Evolutionary conservation across 2,329 filamentous ascomycete species (phyloP).

Genomic region (Aspergillus aculeatus): DNA sequence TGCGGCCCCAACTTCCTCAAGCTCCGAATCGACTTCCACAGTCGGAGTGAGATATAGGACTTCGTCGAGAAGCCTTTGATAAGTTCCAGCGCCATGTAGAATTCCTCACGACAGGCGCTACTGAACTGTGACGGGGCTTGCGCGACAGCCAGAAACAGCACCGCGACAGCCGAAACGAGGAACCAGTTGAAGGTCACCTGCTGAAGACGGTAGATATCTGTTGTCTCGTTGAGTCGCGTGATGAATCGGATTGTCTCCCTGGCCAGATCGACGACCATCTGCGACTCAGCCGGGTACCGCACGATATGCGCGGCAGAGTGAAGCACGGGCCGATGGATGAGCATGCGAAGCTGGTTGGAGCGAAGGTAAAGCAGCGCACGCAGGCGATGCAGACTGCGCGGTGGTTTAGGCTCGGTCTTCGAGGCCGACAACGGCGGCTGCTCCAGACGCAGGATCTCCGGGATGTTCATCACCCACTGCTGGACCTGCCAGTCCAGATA

Average conservation of each 20-base stretch:
- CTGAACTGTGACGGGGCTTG: conserved; percentile 62
- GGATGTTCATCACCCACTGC: conserved; percentile 74
- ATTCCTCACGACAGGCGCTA: conserved; percentile 58
- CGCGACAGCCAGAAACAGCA: conserved; percentile 62
- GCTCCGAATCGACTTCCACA: conserved; percentile 63
- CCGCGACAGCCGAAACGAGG: conserved; percentile 61
- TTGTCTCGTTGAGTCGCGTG: conserved; percentile 59
- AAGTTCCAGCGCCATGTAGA: conserved; percentile 64
- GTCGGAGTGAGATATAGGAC: conserved; percentile 59
- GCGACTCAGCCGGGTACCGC: conserved; percentile 68
- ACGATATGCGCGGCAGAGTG: conserved; percentile 74
- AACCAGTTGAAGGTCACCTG: conserved; percentile 67
- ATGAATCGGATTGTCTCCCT: conserved; percentile 64
- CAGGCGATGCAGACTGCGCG: conserved; percentile 68
- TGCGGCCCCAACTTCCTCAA: conserved; percentile 61
- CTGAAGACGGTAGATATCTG: conserved; percentile 61
- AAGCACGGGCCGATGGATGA: conserved; percentile 81
- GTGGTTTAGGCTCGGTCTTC: conserved; percentile 12
- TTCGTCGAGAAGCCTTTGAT: conserved; percentile 60
- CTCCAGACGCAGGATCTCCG: conserved; percentile 62
- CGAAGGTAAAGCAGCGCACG: conserved; percentile 81
- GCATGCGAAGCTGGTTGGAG: conserved; percentile 85
- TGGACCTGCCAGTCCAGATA: conserved; percentile 78
- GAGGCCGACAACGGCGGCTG: conserved; percentile 48
- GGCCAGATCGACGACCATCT: conserved; percentile 63